A percentile compares a stretch with the other conserved stretches of the same genome.
These are phyloP conservation scores for Candida frijolesensis DNA, from an alignment of 1,139 yeast genomes.

Conservation along the genomic window DNA sequence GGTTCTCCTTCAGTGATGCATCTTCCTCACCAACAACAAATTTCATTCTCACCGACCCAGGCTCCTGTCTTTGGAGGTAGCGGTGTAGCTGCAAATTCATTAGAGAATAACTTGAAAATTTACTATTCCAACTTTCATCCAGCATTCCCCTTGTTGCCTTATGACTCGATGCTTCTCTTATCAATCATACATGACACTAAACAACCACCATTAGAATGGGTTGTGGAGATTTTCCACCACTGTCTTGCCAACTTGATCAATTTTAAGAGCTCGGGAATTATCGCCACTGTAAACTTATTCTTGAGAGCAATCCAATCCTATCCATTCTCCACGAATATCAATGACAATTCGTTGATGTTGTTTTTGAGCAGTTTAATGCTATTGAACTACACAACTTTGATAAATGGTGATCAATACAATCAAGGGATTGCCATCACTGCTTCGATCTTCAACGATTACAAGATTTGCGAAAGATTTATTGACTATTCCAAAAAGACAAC, in stretches of 20 bases:
- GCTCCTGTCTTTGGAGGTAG: constrained; percentile 6
- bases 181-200: constrained; percentile 15
- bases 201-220: constrained; percentile 30
- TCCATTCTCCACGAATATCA: constrained; percentile 34
- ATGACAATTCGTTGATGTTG: constrained; percentile 35
- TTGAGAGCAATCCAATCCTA: constrained; percentile 46
- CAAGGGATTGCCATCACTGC: constrained; percentile 56
- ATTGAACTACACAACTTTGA: constrained; percentile 56
- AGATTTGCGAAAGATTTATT: constrained; percentile 44
- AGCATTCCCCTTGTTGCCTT: constrained; percentile 60
- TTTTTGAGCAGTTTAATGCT: constrained; percentile 52
- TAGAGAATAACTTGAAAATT: constrained; percentile 24
- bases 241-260: constrained; percentile 51
- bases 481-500: constrained; percentile 19
- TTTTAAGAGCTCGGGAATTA: constrained; percentile 32
- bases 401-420: constrained; percentile 61
- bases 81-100: constrained; percentile 16
- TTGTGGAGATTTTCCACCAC: constrained; percentile 53
- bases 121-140: constrained; percentile 59
- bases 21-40: constrained; percentile 9
- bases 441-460: constrained; percentile 61
- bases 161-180: constrained; percentile 34
- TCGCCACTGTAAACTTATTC: constrained; percentile 39
- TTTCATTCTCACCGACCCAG: constrained; percentile 7
- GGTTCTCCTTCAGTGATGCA: constrained; percentile 13